Evolutionary conservation across 1,139 yeast species (phyloP), one percentile per base, ranked within the genome.

Genomic region (Candida anutae): DNA sequence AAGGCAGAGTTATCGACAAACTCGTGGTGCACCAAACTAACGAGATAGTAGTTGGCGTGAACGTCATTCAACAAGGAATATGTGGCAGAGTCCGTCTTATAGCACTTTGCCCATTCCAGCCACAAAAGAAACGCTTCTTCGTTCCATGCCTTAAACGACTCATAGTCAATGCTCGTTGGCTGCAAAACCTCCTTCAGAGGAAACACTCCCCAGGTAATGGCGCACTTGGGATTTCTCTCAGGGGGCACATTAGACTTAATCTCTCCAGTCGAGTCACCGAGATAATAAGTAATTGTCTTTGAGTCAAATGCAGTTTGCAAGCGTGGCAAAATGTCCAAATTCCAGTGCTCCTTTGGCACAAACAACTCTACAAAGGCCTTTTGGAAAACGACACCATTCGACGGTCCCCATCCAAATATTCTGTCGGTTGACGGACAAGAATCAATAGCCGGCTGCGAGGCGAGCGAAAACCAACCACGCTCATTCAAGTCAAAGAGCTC

Each of bases 201-300:
- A 62, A 88, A 87, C 3, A 82, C 94, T 32, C 96, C 96, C 96
- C 96, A 90, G 1, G 97, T 90, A 6, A 90, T 93, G 15, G 93
- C 95, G 42, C 79, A 77, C 42, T 62, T 64, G 32, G 62, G 55
- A 29, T 48, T 48, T 32, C 49, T 58, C n/a, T 42, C 36, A 2
- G 39, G 38, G 1, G 67, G 65, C 46, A 81, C 55, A 41, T 81
- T 82, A 3, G 88, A 71, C 18, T 62, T 58, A 37, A 84, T 73
- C n/a, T 56, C 47, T 1, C 79, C 79, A 3, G 54, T 38, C 23
- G 69, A 47, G 48, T 79, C 85, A 23, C 93, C 88, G 19, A 71
- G 67, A 50, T 80, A 88, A 53, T 77, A 87, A 6, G 87, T 75
- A 15, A 77, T 62, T n/a, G 59, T 53, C 18, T 50, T 53, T 18